These are phyloP conservation scores for Hypomyces rosellus DNA, from an alignment of 2,329 filamentous ascomycete species.

Conservation along the genomic window DNA sequence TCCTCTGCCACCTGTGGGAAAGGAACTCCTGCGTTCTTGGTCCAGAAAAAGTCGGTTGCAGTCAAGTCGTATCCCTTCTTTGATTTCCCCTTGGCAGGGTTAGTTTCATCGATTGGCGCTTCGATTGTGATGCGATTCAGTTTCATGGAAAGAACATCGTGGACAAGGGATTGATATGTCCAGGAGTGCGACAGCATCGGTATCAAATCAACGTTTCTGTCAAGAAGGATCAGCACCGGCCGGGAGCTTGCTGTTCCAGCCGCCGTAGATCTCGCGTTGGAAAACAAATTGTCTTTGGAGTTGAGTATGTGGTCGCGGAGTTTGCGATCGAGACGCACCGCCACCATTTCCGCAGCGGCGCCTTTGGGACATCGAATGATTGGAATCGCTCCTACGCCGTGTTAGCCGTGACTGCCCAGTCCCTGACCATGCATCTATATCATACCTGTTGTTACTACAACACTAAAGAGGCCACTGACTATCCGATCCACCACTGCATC, in stretches of 20 bases:
- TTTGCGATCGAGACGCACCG: constrained; percentile 89
- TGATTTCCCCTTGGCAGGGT: constrained; percentile 65
- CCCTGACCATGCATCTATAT: constrained; percentile 1
- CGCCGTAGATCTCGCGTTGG: constrained; percentile 53
- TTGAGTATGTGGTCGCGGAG: constrained; percentile 94
- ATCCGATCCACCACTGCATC: constrained; percentile 84
- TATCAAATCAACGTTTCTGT: constrained; percentile 90
- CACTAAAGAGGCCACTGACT: constrained; percentile 94
- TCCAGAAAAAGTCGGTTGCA: constrained; percentile 93
- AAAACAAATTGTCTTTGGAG: constrained; percentile 96
- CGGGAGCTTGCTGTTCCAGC: constrained; percentile 63
- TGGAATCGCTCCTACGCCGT: constrained; percentile 67
- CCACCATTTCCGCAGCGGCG: constrained; percentile 89
- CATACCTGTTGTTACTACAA: constrained; percentile 94
- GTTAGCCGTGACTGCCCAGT: not conserved
- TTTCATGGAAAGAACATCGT: constrained; percentile 50
- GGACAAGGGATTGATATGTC: constrained; percentile 77
- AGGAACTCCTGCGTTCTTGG: constrained; percentile 79
- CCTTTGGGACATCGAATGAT: constrained; percentile 93
- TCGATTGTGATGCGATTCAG: constrained; percentile 94
- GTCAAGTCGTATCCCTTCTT: constrained; percentile 90
- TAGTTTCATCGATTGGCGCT: constrained; percentile 69
- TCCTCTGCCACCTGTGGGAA: constrained; percentile 96
- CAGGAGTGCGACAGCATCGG: constrained; percentile 97
- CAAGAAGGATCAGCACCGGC: constrained; percentile 86